phyloP scores from a whole-genome alignment of 1,284 basidiomycete species.

The Malassezia brasiliensis region DNA sequence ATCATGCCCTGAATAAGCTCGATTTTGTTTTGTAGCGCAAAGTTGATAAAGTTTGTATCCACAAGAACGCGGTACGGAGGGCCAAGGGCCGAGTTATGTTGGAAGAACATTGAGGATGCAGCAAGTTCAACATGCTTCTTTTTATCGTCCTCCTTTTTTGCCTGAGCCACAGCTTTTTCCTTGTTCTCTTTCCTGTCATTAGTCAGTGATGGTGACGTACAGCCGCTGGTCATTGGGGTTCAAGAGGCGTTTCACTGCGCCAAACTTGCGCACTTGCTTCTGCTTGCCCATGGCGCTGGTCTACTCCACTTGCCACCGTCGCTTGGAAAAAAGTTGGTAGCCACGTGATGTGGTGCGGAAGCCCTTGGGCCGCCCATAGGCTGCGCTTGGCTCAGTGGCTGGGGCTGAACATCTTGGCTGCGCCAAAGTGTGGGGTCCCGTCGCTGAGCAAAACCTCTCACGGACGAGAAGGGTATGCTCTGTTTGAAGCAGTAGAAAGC shows the following conservation, averaged over 20 bases:
- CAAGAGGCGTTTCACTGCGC: conserved; percentile 83
- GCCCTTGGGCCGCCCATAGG: too few species aligned
- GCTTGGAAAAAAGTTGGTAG: not conserved
- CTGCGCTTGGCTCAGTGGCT: too few species aligned
- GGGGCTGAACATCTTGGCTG: too few species aligned
- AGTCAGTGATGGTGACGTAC: conserved; percentile 54
- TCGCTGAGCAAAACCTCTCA: too few species aligned
- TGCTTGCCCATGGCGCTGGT: conserved; percentile 61
- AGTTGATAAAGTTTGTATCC: conserved; percentile 99
- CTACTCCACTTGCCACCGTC: not conserved
- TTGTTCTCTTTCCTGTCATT: conserved; percentile 52
- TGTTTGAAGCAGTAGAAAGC: not conserved
- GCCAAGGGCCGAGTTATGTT: conserved; percentile 88
- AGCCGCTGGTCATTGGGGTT: conserved; percentile 87
- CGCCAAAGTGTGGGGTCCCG: too few species aligned
- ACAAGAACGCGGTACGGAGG: conserved; percentile 95
- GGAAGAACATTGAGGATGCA: conserved; percentile 80
- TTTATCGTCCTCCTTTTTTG: conserved; percentile 27
- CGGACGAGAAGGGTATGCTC: too few species aligned
- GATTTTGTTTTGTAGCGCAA: conserved; percentile 93
- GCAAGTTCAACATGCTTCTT: conserved; percentile 33
- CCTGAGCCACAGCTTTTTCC: conserved; percentile 47
- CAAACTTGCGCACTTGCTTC: conserved; percentile 90
- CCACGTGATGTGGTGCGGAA: not conserved
- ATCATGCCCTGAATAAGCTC: conserved; percentile 96